Conservation (phyloP, 2,329 filamentous ascomycete species). For the Colletotrichum tabaci region DNA sequence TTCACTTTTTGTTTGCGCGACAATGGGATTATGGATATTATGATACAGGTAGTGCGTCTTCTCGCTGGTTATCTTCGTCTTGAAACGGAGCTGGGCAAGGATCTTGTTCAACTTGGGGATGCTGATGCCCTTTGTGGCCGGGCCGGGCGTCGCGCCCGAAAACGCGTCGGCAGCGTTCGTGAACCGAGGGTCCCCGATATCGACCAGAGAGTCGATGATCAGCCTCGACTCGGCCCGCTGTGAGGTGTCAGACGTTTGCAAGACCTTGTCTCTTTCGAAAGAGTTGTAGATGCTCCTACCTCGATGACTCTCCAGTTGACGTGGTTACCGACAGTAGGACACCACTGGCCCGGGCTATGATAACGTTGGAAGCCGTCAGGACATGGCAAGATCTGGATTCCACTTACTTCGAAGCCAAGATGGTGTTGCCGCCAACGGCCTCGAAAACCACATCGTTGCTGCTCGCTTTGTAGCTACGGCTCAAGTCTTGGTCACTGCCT, state of each 20-base stretch:
- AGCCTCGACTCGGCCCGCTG: slow-evolving; percentile 12
- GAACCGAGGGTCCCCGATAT: background rate
- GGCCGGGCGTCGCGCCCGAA: background rate
- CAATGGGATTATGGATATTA: background rate
- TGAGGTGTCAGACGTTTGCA: background rate
- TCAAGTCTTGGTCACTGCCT: background rate
- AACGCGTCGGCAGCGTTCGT: background rate
- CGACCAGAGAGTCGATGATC: slow-evolving; percentile 17
- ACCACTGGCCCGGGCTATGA: slow-evolving; percentile 24
- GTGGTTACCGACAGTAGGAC: slow-evolving; percentile 6
- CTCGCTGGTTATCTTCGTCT: background rate
- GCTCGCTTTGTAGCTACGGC: background rate
- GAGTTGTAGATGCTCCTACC: background rate
- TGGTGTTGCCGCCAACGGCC: slow-evolving; percentile 29
- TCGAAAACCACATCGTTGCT: slow-evolving; percentile 21
- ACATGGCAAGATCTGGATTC: rapidly evolving
- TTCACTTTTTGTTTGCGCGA: background rate
- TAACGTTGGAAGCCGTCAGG: background rate
- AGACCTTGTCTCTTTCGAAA: too few species aligned
- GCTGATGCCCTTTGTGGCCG: slow-evolving; percentile 1
- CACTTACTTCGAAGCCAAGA: slow-evolving; percentile 26
- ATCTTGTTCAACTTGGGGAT: slow-evolving; percentile 7
- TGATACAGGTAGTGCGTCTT: slow-evolving; percentile 27
- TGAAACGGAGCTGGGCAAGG: slow-evolving; percentile 16
- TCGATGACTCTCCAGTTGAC: slow-evolving; percentile 31